Evolutionary conservation across 805 yeast genomes (phyloP).

Genomic region (Nakazawaea siamensis): DNA sequence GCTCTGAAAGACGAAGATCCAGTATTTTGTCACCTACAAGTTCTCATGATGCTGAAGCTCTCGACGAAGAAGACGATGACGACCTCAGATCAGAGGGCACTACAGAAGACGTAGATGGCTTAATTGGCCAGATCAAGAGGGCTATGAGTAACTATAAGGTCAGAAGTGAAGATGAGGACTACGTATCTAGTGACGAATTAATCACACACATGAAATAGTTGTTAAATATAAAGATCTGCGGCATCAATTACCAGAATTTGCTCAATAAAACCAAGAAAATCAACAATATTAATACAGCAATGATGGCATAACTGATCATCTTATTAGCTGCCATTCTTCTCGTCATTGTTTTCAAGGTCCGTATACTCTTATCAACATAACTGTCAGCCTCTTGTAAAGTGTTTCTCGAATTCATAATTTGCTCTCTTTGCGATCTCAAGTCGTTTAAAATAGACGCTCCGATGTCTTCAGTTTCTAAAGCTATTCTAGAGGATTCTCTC

Average conservation of each 20-base stretch:
- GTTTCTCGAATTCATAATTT: constrained; percentile 76
- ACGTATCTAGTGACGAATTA: constrained; percentile 46
- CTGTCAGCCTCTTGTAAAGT: constrained; percentile 86
- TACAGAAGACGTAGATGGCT: constrained; percentile 21
- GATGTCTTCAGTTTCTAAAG: constrained; percentile 83
- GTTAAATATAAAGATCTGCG: background rate
- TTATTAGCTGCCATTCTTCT: constrained; percentile 88
- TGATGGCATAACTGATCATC: constrained; percentile 83
- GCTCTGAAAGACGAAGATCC: constrained; percentile 7
- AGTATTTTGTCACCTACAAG: constrained; percentile 8
- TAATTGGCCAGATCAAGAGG: constrained; percentile 31
- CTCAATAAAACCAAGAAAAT: constrained; percentile 78
- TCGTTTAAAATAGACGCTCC: constrained; percentile 89
- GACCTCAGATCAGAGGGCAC: constrained; percentile 4
- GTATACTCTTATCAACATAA: constrained; percentile 82
- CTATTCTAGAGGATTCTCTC: constrained; percentile 81
- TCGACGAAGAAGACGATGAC: background rate
- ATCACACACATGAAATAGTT: constrained; percentile 30
- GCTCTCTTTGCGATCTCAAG: constrained; percentile 89
- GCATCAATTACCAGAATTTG: constrained; percentile 49
- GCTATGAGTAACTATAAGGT: constrained; percentile 29
- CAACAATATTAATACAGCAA: constrained; percentile 74
- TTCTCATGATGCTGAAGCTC: constrained; percentile 2
- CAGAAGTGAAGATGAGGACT: constrained; percentile 29
- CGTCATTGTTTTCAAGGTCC: constrained; percentile 86